Evolutionary conservation across 1,139 yeast species (phyloP).

Genomic region (Taphrina wiesneri): DNA sequence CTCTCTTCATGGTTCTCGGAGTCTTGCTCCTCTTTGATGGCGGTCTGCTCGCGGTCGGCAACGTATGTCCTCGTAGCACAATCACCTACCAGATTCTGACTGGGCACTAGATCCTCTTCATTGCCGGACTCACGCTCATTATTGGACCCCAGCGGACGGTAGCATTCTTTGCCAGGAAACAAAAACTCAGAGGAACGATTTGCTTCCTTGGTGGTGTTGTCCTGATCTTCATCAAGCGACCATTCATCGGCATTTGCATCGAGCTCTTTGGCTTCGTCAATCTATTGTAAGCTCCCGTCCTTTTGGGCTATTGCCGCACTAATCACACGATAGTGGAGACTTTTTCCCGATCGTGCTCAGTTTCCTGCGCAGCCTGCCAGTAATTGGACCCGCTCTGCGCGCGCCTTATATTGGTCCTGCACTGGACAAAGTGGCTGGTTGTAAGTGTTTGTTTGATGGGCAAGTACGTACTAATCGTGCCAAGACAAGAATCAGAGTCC

Average conservation of each 20-base stretch:
- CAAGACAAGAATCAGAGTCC: conserved; percentile 18
- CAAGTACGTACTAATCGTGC: neutral
- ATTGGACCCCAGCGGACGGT: conserved; percentile 86
- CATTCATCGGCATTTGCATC: conserved; percentile 79
- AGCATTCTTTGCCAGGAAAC: conserved; percentile 81
- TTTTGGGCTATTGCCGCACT: neutral
- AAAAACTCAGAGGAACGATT: conserved; percentile 79
- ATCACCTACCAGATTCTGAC: neutral
- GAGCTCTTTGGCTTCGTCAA: conserved; percentile 88
- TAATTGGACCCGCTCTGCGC: conserved; percentile 81
- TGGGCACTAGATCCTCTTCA: conserved; percentile 54
- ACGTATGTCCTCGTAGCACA: conserved; percentile 48
- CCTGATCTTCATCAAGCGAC: conserved; percentile 70
- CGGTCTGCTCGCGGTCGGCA: conserved; percentile 85
- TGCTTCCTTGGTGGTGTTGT: conserved; percentile 75
- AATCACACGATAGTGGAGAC: conserved; percentile 48
- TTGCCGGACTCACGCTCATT: conserved; percentile 77
- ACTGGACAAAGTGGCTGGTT: conserved; percentile 29
- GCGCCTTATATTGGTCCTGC: conserved; percentile 67
- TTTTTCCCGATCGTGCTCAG: conserved; percentile 88
- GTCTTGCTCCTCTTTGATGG: conserved; percentile 84
- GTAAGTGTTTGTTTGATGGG: neutral
- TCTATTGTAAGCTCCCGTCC: conserved; percentile 51
- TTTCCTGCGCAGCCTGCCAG: conserved; percentile 81
- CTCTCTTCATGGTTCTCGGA: conserved; percentile 69